Conservation (phyloP, 306 rosid genomes). For the Lathyrus tuberosus region DNA sequence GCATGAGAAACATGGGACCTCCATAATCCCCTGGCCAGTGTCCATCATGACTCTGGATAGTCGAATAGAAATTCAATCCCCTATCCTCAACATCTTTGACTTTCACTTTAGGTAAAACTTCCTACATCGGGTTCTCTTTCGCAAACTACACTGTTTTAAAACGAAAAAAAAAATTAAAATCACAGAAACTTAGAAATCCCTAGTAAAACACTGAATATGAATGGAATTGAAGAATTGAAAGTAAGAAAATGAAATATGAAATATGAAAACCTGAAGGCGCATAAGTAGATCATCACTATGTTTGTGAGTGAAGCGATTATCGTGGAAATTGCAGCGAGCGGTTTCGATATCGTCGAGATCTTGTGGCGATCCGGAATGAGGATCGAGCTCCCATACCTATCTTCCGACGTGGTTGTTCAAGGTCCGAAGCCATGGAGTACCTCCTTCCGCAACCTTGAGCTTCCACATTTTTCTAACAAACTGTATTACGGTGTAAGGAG, state of each 20-base stretch:
- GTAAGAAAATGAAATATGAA: neutral
- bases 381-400: constrained; percentile 85
- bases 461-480: constrained; percentile 38
- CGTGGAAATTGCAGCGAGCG: constrained; percentile 52
- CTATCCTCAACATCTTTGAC: no score
- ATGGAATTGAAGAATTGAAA: neutral
- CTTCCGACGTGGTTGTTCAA: constrained; percentile 70
- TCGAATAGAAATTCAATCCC: no score
- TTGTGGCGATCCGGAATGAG: constrained; percentile 52
- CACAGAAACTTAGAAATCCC: neutral
- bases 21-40: constrained; percentile 97
- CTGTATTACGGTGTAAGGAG: no score
- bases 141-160: constrained; percentile 46
- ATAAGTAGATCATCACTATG: no score
- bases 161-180: no score
- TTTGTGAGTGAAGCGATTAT: no score
- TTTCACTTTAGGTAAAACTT: constrained; percentile 58
- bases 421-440: constrained; percentile 69
- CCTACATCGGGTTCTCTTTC: constrained; percentile 55
- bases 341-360: constrained; percentile 53
- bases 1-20: constrained; percentile 94
- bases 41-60: no score
- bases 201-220: neutral
- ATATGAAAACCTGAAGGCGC: no score
- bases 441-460: constrained; percentile 81